Percentiles rank a stretch among this genome's conserved stretches.
phyloP scores from a whole-genome alignment of 176 grass and related monocot genomes.

The Carex littledalei region DNA sequence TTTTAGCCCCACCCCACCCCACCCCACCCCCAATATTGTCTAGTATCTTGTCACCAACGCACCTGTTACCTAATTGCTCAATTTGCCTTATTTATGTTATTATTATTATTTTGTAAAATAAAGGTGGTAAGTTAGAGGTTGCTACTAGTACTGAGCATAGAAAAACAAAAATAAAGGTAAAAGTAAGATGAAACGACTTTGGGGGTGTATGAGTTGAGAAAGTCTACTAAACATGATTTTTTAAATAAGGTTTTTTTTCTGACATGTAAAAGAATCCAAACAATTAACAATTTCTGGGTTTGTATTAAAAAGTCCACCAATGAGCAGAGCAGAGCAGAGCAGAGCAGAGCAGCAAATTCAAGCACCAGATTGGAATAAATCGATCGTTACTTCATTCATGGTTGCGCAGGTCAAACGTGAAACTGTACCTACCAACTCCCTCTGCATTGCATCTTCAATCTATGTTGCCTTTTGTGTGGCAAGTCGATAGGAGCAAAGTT shows the following conservation, averaged over 20 bases:
- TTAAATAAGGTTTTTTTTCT: background rate
- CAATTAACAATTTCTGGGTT: conserved; percentile 1
- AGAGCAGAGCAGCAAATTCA: background rate
- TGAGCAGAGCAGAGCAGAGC: background rate
- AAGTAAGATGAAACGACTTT: background rate
- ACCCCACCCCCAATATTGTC: background rate
- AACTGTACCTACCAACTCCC: conserved; percentile 6
- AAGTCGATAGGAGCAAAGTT: background rate
- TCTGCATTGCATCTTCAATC: background rate
- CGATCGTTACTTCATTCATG: background rate
- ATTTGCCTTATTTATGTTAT: background rate
- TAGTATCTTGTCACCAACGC: background rate
- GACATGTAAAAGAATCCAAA: background rate
- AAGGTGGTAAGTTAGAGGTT: background rate
- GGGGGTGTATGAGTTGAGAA: background rate
- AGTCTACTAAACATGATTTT: background rate
- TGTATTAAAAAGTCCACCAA: background rate
- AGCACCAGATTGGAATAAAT: background rate
- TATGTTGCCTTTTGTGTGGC: background rate
- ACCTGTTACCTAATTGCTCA: background rate
- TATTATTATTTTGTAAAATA: background rate
- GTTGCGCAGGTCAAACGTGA: background rate
- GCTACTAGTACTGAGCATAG: background rate
- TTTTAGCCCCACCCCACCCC: background rate
- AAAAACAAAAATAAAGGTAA: background rate